A percentile compares a stretch with the other conserved stretches of the same genome.
These are phyloP conservation scores for Ceriops zippeliana DNA, from an alignment of 345 rosid species.

Conservation along the genomic window DNA sequence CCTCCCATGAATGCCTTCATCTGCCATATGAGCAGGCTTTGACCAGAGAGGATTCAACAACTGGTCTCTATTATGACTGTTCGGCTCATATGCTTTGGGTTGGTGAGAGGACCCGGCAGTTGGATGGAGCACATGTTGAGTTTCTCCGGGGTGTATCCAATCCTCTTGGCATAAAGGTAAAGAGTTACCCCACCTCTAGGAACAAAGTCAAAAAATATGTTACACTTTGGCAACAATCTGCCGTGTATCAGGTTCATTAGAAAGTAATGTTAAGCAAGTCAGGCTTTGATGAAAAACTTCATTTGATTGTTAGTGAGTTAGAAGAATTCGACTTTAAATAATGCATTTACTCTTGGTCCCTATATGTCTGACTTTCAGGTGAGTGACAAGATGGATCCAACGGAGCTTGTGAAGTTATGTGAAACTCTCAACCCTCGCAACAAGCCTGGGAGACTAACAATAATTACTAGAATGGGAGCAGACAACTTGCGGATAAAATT, in stretches of 20 bases:
- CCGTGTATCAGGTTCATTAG: too few relatives aligned
- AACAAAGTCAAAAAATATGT: not conserved
- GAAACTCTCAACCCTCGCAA: conserved; percentile 60
- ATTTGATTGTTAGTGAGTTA: not conserved
- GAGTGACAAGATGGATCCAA: conserved; percentile 64
- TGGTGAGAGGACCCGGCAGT: conserved; percentile 67
- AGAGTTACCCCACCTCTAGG: not conserved
- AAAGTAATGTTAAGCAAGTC: not conserved
- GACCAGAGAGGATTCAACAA: conserved; percentile 66
- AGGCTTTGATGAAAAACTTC: not conserved
- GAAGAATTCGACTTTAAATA: not conserved
- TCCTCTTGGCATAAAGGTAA: conserved; percentile 52
- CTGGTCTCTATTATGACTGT: conserved; percentile 65
- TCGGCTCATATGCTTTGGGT: conserved; percentile 74
- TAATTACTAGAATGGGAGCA: conserved; percentile 64
- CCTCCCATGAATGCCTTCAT: conserved; percentile 63
- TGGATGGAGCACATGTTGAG: conserved; percentile 70
- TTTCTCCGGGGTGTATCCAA: conserved; percentile 58
- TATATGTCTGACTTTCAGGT: conserved; percentile 30
- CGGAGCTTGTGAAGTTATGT: conserved; percentile 48
- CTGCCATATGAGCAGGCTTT: conserved; percentile 67
- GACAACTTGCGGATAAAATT: conserved; percentile 63
- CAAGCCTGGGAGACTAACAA: conserved; percentile 55
- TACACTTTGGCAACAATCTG: too few relatives aligned
- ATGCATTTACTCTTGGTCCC: not conserved